A percentile compares a stretch with the other conserved stretches of the same genome.
phyloP scores from a whole-genome alignment of 2,329 filamentous ascomycete species.

The Aureobasidium sp. region DNA sequence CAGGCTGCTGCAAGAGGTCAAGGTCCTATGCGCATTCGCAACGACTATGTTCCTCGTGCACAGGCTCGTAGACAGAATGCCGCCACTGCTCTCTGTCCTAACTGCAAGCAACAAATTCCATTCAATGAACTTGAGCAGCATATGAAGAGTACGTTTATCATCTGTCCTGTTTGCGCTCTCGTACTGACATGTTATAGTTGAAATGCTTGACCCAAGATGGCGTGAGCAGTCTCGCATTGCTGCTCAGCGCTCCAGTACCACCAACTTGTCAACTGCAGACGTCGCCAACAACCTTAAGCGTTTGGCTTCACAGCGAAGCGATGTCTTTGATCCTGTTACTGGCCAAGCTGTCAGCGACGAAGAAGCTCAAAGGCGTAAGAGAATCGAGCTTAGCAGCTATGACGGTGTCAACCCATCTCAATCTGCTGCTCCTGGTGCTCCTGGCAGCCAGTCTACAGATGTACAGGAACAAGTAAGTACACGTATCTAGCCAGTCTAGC shows the following conservation, averaged over 20 bases:
- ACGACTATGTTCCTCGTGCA: slow-evolving; percentile 83
- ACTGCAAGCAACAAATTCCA: slow-evolving; percentile 85
- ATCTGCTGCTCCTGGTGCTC: slow-evolving; percentile 45
- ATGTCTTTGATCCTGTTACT: slow-evolving; percentile 71
- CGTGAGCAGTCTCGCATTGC: slow-evolving; percentile 90
- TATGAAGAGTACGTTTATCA: slow-evolving; percentile 60
- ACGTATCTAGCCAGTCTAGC: no score
- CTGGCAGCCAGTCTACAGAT: slow-evolving; percentile 44
- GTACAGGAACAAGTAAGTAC: slow-evolving; percentile 24
- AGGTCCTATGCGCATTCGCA: slow-evolving; percentile 77
- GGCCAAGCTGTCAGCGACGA: slow-evolving; percentile 60
- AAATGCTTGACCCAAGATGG: slow-evolving; percentile 88
- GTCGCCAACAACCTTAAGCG: slow-evolving; percentile 93
- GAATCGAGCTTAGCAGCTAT: slow-evolving; percentile 56
- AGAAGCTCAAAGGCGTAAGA: slow-evolving; percentile 70
- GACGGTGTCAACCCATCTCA: slow-evolving; percentile 40
- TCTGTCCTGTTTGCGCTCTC: slow-evolving; percentile 25
- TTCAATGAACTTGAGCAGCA: slow-evolving; percentile 83
- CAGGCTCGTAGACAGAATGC: slow-evolving; percentile 58
- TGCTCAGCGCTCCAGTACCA: slow-evolving; percentile 73
- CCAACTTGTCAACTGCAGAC: slow-evolving; percentile 76
- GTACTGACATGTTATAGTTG: slow-evolving; percentile 41
- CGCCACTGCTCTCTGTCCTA: slow-evolving; percentile 73
- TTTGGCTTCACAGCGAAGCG: slow-evolving; percentile 78
- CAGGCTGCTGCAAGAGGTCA: slow-evolving; percentile 57